These are phyloP conservation scores for Megacollybia platyphylla DNA, from an alignment of 1,284 basidiomycete species.

Conservation along the genomic window DNA sequence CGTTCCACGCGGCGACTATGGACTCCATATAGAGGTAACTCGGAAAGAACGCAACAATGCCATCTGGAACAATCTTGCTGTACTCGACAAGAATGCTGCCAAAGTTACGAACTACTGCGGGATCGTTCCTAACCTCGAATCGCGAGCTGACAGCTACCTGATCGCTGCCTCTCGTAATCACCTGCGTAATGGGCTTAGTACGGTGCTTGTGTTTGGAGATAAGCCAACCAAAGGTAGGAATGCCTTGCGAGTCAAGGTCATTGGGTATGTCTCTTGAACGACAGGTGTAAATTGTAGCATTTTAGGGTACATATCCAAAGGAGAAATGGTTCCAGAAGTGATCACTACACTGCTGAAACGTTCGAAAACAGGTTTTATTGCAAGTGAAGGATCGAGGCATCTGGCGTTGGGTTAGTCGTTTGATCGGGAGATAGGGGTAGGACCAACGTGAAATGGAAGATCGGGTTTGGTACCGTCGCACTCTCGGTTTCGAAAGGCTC, in stretches of 20 bases:
- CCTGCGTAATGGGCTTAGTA: slow-evolving; percentile 30
- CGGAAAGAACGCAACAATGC: slow-evolving; percentile 99
- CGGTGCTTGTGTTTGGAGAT: background rate
- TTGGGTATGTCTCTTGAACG: slow-evolving; percentile 94
- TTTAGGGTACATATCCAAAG: slow-evolving; percentile 99
- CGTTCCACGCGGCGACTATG: slow-evolving; percentile 99
- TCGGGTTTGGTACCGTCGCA: slow-evolving; percentile 96
- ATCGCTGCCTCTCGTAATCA: slow-evolving; percentile 96
- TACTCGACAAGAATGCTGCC: slow-evolving; percentile 98
- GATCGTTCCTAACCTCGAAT: slow-evolving; percentile 98
- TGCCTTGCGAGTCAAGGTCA: slow-evolving; percentile 95
- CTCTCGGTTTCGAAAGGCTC: slow-evolving; percentile 99
- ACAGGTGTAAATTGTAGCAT: slow-evolving; percentile 98
- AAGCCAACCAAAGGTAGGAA: slow-evolving; percentile 84
- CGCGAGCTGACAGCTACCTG: slow-evolving; percentile 99
- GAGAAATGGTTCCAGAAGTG: slow-evolving; percentile 97
- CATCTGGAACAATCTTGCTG: slow-evolving; percentile 95
- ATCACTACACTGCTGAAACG: slow-evolving; percentile 98
- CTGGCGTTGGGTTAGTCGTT: slow-evolving; percentile 22
- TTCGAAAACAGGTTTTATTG: slow-evolving; percentile 97
- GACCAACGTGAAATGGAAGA: slow-evolving; percentile 93
- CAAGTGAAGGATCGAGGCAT: slow-evolving; percentile 94
- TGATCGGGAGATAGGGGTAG: background rate
- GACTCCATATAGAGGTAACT: slow-evolving; percentile 99
- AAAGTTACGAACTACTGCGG: slow-evolving; percentile 97